These are phyloP conservation scores for Chaetoceros muelleri DNA, from an alignment of 108 stramenopile genomes.

Conservation along the genomic window DNA sequence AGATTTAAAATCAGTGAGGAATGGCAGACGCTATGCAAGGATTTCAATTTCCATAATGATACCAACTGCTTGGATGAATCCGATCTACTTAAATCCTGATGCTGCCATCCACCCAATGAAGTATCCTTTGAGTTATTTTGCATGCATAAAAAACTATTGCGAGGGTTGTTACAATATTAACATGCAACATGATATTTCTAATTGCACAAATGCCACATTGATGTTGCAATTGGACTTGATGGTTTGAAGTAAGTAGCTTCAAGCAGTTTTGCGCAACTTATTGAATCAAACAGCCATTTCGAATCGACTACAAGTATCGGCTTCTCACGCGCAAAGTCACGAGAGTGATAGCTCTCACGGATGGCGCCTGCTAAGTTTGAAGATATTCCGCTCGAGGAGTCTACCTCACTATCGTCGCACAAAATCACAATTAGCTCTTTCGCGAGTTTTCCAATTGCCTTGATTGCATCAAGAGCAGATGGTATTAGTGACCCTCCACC, in stretches of 20 bases:
- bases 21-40: too few relatives aligned
- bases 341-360: conserved; percentile 17
- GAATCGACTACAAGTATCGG: conserved; percentile 30
- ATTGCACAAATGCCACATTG: background rate
- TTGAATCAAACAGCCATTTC: conserved; percentile 67
- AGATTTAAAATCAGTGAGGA: too few relatives aligned
- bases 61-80: too few relatives aligned
- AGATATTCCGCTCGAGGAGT: conserved; percentile 28
- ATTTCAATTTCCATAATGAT: too few relatives aligned
- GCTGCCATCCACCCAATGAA: too few relatives aligned
- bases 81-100: too few relatives aligned
- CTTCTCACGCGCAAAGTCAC: conserved; percentile 7
- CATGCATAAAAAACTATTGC: too few relatives aligned
- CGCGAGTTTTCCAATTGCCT: conserved; percentile 8
- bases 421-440: conserved; percentile 29
- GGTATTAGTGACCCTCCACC: conserved; percentile 46
- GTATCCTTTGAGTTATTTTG: too few relatives aligned
- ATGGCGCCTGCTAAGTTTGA: too few relatives aligned
- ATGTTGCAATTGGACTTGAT: conserved; percentile 8
- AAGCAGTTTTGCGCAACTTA: conserved; percentile 43
- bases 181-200: too few relatives aligned
- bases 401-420: conserved; percentile 34
- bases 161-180: too few relatives aligned
- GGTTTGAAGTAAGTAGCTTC: conserved; percentile 29
- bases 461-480: conserved; percentile 21